Evolutionary conservation across 2,329 filamentous ascomycete genomes (phyloP), one percentile per base, ranked within the genome.

Genomic region (Furcasterigmium furcatum): DNA sequence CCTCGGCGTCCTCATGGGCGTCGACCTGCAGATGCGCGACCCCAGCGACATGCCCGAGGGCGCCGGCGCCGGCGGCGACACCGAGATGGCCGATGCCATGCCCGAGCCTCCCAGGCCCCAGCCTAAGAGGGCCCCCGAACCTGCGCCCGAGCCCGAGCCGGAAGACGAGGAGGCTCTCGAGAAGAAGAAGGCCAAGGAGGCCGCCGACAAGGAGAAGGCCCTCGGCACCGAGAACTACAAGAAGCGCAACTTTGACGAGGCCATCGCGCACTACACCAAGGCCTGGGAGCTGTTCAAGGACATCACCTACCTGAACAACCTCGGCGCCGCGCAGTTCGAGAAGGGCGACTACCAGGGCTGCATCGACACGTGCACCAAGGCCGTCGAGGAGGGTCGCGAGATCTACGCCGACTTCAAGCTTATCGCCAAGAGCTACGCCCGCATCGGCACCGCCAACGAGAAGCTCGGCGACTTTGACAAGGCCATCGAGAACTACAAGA

Each of bases 371-470:
- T 99, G 94, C 72, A 84, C 88, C 58, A 83, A 90, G 71, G 94
- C 95, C 10, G 80, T 96, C 44, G 87, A 95, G 56, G 87, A 97
- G 66, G 94, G 94, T 46, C 89, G 94, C 48, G 80, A 87, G 58
- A 84, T 95, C 56, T 87, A 91, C 46, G 91, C 94, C 52, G 94
- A 99, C 72, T 99, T 97, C 78, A 99, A 99, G 82, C 79, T 91
- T 61, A 92, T 99, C 55, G 91, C 95, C 63, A 97, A 96, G 83
- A 88, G 92, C n/a, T 96, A 94, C 60, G 91, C 91, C 32, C 90
- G 94, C 57, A 95, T 99, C 56, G 94, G 94, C 53, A 81, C 84
- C n/a, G 84, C 92, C 0, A 91, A 97, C 65, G 94, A 99, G 77
- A 96, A 91, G 73, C 71, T 86, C 63, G 89, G 87, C 54, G 87